Evolutionary conservation across 441 rosid species (phyloP).

Genomic region (Breynia disticha): DNA sequence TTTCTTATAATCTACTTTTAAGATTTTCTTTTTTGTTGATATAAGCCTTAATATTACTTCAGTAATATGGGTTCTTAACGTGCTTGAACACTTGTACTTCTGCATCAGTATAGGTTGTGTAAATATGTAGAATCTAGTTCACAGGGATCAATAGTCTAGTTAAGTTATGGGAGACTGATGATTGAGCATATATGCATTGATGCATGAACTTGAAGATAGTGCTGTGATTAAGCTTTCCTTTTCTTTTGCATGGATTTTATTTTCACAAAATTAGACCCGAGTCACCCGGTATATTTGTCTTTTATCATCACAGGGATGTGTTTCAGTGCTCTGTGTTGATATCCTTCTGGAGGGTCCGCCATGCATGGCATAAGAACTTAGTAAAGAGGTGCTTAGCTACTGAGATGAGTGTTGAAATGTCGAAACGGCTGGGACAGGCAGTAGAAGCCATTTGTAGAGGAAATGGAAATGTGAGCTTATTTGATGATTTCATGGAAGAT

Average conservation of each 20-base stretch:
- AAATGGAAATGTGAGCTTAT: slow-evolving; percentile 36
- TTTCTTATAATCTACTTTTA: neutral
- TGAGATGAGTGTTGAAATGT: slow-evolving; percentile 45
- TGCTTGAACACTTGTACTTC: neutral
- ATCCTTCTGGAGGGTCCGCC: slow-evolving; percentile 80
- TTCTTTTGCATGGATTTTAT: slow-evolving; percentile 2
- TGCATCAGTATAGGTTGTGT: neutral
- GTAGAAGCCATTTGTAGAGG: slow-evolving; percentile 57
- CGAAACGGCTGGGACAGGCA: slow-evolving; percentile 46
- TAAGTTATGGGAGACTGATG: neutral
- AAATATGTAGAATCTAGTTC: neutral
- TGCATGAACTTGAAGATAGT: too few species aligned
- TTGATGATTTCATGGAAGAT: slow-evolving; percentile 50
- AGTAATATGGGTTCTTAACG: neutral
- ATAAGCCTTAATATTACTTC: neutral
- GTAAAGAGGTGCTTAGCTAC: slow-evolving; percentile 57
- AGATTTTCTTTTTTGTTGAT: too few species aligned
- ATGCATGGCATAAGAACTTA: slow-evolving; percentile 82
- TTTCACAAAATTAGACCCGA: slow-evolving; percentile 13
- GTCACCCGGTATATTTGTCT: slow-evolving; percentile 11
- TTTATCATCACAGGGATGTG: slow-evolving; percentile 62
- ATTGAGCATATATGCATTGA: neutral
- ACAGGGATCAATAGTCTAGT: neutral
- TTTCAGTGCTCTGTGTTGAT: slow-evolving; percentile 76
- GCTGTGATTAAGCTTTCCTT: neutral